phyloP scores from a whole-genome alignment of 495 filamentous ascomycete species.

The Aspergillus funiculosus region DNA sequence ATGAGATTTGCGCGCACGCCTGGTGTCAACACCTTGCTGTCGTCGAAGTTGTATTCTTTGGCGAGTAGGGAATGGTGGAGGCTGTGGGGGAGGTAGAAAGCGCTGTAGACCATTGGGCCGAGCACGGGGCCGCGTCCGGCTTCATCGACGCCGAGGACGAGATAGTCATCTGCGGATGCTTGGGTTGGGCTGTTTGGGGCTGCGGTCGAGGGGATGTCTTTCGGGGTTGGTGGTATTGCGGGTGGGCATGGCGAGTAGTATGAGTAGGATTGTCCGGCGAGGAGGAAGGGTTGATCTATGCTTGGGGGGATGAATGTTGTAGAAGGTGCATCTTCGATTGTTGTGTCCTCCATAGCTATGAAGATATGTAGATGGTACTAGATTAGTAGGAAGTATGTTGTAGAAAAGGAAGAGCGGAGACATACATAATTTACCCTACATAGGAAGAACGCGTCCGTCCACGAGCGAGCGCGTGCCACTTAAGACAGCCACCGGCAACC shows the following conservation, averaged over 20 bases:
- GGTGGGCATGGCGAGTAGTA: conserved; percentile 68
- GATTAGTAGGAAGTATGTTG: no score
- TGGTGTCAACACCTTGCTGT: conserved; percentile 82
- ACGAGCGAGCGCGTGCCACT: no score
- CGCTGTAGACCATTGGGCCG: conserved; percentile 94
- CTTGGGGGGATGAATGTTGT: conserved; percentile 69
- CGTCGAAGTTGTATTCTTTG: conserved; percentile 75
- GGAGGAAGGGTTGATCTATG: conserved; percentile 54
- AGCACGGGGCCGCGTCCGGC: conserved; percentile 92
- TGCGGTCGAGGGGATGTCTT: conserved; percentile 4
- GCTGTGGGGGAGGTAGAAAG: conserved; percentile 72
- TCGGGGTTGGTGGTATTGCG: conserved; percentile 32
- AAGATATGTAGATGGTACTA: no score
- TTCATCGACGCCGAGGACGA: conserved; percentile 85
- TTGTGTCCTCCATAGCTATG: conserved; percentile 11
- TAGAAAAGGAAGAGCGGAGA: no score
- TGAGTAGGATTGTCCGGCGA: conserved; percentile 73
- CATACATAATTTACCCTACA: no score
- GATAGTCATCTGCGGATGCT: conserved; percentile 21
- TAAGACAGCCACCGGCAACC: no score
- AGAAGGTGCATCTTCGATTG: conserved; percentile 37
- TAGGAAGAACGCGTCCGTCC: no score
- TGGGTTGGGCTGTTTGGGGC: not conserved
- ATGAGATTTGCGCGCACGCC: conserved; percentile 67
- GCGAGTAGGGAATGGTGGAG: conserved; percentile 68